Base-by-base conservation (phyloP, 2,329 filamentous ascomycete genomes). In the Apiospora pterosperma region DNA sequence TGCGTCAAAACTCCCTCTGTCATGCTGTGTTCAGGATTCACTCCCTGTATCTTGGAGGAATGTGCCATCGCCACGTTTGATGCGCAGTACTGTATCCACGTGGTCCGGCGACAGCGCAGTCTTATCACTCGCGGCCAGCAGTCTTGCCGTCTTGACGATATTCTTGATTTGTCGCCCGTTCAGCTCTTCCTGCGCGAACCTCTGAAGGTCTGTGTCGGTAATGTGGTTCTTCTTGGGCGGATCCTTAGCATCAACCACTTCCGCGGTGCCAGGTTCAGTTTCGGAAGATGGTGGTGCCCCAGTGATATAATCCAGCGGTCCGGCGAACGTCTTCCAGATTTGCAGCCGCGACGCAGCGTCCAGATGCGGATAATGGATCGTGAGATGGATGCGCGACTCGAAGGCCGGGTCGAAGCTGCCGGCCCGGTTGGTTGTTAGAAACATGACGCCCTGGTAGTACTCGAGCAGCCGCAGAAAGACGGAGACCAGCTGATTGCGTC, bases 301-400 rank as follows among this genome's bases (percentile, higher is more conserved):
- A n/a, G n/a, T n/a, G n/a, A n/a, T n/a, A n/a, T n/a, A n/a, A n/a
- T n/a, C n/a, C n/a, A n/a, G n/a, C 38, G 38, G 38, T 11, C 19
- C 38, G 38, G 19, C 19, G 25, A 75, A 69, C 44, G 69, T 69
- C 48, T 69, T 67, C 70, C 75, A 73, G 62, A 74, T 70, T 38
- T 68, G 63, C 55, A 67, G 59, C 4, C 72, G 68, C 28, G 67
- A 68, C 8, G 41, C 39, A 21, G 19, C 23, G 63, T 39, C 63
- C 2, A 70, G 66, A 11, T 69, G 55, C 8, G 64, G 67, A 63
- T 72, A 72, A 36, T 66, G 62, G 7, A 72, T 62, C 1, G 68
- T 63, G n/a, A 72, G 44, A 36, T 70, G 69, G 14, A 72, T 63
- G 16, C 70, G 67, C 6, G 70, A 72, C 52, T 69, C 67, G 64